Base-by-base conservation (phyloP, 441 rosid genomes). In the Bruguiera hainesii region DNA sequence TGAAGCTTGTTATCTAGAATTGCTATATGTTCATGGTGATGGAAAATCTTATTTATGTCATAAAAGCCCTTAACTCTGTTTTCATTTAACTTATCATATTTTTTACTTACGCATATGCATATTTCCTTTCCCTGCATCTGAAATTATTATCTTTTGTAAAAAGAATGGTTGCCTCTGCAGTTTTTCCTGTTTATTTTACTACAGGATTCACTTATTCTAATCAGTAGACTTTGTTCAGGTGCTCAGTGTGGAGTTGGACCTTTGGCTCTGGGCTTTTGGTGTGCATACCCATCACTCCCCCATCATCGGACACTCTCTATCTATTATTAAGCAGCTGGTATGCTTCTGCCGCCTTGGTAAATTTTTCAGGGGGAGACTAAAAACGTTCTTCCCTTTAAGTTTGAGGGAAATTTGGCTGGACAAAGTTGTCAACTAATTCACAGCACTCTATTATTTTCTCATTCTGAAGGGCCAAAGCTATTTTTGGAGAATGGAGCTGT, bases 181-280 rank as follows among this genome's bases (percentile, higher is more conserved):
- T 37, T 53, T 59, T 18, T 35, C 18, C 1, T 6, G 39, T 19
- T 48, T 65, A 2, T 13, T 55, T 9, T 19, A 0, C 13, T 51
- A 29, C 53, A 23, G 33, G 19, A 56, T 37, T 60, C 11, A 7
- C 10, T 35, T 39, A 10, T 39, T 20, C 26, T 60, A 42, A 53
- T n/a, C 10, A 31, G 1, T 49, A 48, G n/a, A 9, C 49, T 64
- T 65, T 64, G 18, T 72, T 60, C 85, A 89, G 96, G 93, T 87
- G 68, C 77, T 83, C 49, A 87, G 89, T 65, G 79, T 83, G 71
- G 93, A 89, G 76, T 74, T 89, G 78, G 96, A 89, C 79, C 93
- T 89, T 70, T 87, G 93, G 96, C 89, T 89, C 21, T 87, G 93
- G 93, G 81, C 93, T 57, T 76, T 73, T 18, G 91, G 93, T 7